A percentile compares a stretch with the other conserved stretches of the same genome.
These are phyloP conservation scores for Flammula alnicola DNA, from an alignment of 1,284 basidiomycete species.

Conservation along the genomic window DNA sequence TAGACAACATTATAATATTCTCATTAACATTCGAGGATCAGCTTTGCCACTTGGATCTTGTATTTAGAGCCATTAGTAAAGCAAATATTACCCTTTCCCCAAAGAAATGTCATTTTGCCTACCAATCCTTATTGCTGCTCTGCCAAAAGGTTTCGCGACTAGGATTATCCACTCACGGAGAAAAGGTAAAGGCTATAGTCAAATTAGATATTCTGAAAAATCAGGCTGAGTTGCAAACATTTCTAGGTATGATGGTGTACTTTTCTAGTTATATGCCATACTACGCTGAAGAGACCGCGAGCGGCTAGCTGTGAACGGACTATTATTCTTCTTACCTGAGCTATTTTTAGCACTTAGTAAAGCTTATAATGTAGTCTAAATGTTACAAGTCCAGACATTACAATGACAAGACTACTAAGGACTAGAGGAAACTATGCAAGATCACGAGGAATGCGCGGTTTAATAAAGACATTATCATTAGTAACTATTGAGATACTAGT, in stretches of 20 bases:
- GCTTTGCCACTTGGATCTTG: constrained; percentile 33
- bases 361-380: too few relatives aligned
- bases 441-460: too few relatives aligned
- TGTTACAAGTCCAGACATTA: too few relatives aligned
- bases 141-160: constrained; percentile 37
- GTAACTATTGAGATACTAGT: too few relatives aligned
- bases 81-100: constrained; percentile 39
- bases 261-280: constrained; percentile 10
- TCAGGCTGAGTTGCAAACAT: constrained; percentile 4
- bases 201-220: constrained; percentile 7
- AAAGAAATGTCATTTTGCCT: constrained; percentile 37
- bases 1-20: constrained; percentile 43
- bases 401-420: too few relatives aligned
- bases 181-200: constrained; percentile 26
- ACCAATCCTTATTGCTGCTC: constrained; percentile 36
- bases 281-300: too few relatives aligned
- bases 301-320: too few relatives aligned
- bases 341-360: too few relatives aligned
- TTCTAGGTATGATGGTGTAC: constrained; percentile 15
- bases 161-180: constrained; percentile 22
- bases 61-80: constrained; percentile 32
- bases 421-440: too few relatives aligned
- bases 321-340: too few relatives aligned
- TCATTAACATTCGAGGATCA: constrained; percentile 39
- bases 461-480: too few relatives aligned